Percentiles rank a stretch among this genome's conserved stretches.
These are phyloP conservation scores for Talaromyces trachyspermus DNA, from an alignment of 495 filamentous ascomycete species.

Conservation along the genomic window DNA sequence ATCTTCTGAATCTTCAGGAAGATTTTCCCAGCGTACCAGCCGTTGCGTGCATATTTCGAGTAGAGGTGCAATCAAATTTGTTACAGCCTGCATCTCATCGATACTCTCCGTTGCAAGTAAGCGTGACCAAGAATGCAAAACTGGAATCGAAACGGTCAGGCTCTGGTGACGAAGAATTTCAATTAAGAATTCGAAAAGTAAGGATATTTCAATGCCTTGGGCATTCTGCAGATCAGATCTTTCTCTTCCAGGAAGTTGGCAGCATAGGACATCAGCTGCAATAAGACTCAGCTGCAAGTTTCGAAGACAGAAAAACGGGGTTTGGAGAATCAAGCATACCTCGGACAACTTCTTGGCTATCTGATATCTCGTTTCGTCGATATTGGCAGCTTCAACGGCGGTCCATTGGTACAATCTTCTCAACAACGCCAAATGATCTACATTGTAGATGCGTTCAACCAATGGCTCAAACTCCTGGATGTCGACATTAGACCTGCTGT, in stretches of 20 bases:
- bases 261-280: conserved; percentile 72
- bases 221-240: conserved; percentile 46
- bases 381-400: conserved; percentile 64
- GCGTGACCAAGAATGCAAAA: conserved; percentile 82
- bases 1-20: conserved; percentile 74
- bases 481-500: conserved; percentile 63
- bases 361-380: conserved; percentile 86
- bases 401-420: conserved; percentile 77
- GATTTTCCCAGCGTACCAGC: conserved; percentile 74
- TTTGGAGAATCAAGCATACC: too few relatives aligned
- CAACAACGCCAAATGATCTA: conserved; percentile 63
- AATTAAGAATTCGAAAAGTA: conserved; percentile 73
- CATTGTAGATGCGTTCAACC: conserved; percentile 69
- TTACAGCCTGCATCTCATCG: conserved; percentile 56
- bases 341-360: conserved; percentile 92
- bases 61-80: conserved; percentile 62
- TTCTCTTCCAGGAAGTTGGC: conserved; percentile 77
- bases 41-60: conserved; percentile 72
- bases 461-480: conserved; percentile 74
- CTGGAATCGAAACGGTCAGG: conserved; percentile 84
- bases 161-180: conserved; percentile 75
- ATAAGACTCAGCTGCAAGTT: neutral
- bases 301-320: neutral
- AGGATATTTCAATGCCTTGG: conserved; percentile 56
- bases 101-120: conserved; percentile 62